Evolutionary conservation across 257 asterid species (phyloP), one percentile per base, ranked within the genome.

Genomic region (Plantago elongata): DNA sequence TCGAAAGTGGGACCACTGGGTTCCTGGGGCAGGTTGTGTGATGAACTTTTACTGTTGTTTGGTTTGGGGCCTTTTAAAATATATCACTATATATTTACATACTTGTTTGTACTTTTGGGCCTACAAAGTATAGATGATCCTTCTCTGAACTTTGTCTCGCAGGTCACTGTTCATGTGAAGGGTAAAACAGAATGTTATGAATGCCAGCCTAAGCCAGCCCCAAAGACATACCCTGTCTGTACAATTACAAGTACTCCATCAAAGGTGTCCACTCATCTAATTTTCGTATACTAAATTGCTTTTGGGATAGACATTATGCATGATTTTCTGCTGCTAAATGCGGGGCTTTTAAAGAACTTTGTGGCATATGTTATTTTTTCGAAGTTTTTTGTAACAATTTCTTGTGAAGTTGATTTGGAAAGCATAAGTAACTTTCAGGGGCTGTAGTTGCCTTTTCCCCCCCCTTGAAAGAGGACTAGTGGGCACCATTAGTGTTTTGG

Each of bases 1-100:
- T 93, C 48, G 99, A 93, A 78, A 93, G 99, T 70, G 99, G 99
- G 64, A 93, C 99, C 37, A 89, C 99, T 70, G 99, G 99, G 29
- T 93, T 89, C 79, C 88, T 93, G 61, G 99, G 99, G 60, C 99
- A 93, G 97, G 99, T 93, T 58, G 63, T 58, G 63, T 60, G 58
- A 45, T 34, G 52, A 16, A 54, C 11, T 9, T 45, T 61, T 61
- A 17, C 15, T 69, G 61, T n/a, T 45, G 13, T 49, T 30, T 48
- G 13, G 18, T 48, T 66, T 11, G 56, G 30, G 27, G 22, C 62
- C 42, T 66, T 13, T 45, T 55, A 13, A 54, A 43, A 16, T 42
- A 47, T 18, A 45, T 40, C n/a, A 64, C 54, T 49, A 40, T 69
- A 27, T 47, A 69, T 48, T 34, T 22, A 1, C 27, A 22, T 22